A percentile compares a stretch with the other conserved stretches of the same genome.
Conservation (phyloP, 2,329 filamentous ascomycete genomes). For the Exophiala oligosperma region DNA sequence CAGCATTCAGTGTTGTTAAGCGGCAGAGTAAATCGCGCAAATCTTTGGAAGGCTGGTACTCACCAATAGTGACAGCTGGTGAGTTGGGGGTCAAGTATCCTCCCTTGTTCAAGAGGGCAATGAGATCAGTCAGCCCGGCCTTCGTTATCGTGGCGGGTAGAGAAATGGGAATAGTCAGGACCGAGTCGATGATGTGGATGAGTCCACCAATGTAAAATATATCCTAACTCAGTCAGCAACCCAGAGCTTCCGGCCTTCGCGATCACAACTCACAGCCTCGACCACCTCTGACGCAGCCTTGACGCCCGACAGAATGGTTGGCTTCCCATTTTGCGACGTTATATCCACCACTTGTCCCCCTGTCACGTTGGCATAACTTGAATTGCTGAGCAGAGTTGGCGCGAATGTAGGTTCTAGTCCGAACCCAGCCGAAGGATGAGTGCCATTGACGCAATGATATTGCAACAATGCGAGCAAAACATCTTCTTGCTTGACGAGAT, state of each 20-base stretch:
- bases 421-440: constrained; percentile 37
- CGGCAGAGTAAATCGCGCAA: constrained; percentile 28
- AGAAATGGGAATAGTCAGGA: constrained; percentile 49
- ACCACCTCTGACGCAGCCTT: constrained; percentile 51
- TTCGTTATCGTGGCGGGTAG: constrained; percentile 43
- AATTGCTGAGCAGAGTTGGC: constrained; percentile 52
- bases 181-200: constrained; percentile 54
- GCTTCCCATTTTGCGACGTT: constrained; percentile 41
- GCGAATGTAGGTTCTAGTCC: constrained; percentile 42
- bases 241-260: background rate
- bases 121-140: constrained; percentile 48
- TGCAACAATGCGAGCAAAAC: constrained; percentile 49
- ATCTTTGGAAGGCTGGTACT: background rate
- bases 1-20: constrained; percentile 23
- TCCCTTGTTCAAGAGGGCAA: constrained; percentile 48
- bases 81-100: constrained; percentile 30
- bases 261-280: constrained; percentile 45
- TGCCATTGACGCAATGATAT: constrained; percentile 62
- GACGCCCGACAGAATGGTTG: constrained; percentile 55
- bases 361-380: constrained; percentile 58
- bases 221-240: constrained; percentile 38
- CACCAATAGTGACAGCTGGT: constrained; percentile 32
- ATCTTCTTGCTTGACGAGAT: constrained; percentile 15
- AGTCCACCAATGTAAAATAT: constrained; percentile 56
- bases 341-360: constrained; percentile 60